Evolutionary conservation across 2,329 filamentous ascomycete species (phyloP).

Genomic region (Lojkania enalia): DNA sequence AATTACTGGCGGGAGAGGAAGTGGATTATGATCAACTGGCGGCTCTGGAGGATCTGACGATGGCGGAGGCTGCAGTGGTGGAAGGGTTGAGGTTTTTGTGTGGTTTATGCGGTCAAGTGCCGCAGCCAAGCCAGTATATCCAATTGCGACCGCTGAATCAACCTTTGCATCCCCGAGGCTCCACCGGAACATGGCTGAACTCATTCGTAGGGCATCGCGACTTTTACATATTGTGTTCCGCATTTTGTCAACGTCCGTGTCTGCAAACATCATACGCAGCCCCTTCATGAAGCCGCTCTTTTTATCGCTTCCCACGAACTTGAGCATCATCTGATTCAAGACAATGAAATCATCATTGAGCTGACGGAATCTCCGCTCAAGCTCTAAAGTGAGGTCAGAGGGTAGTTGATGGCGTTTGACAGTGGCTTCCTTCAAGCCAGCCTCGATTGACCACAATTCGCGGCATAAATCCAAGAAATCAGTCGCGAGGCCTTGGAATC

Average conservation of each 20-base stretch:
- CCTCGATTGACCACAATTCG: slow-evolving; percentile 69
- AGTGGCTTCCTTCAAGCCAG: slow-evolving; percentile 57
- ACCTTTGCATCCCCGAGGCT: slow-evolving; percentile 61
- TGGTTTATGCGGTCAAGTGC: slow-evolving; percentile 60
- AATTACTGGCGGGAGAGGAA: background rate
- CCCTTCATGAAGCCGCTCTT: slow-evolving; percentile 64
- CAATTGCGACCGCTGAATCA: slow-evolving; percentile 65
- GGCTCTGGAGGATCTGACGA: slow-evolving; percentile 36
- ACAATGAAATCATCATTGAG: slow-evolving; percentile 65
- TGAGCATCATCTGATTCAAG: slow-evolving; percentile 65
- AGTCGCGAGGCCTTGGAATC: slow-evolving; percentile 60
- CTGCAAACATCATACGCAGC: slow-evolving; percentile 58
- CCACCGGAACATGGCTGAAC: slow-evolving; percentile 67
- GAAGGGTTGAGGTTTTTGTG: slow-evolving; percentile 27
- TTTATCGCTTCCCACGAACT: slow-evolving; percentile 63
- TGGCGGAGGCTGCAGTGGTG: slow-evolving; percentile 36
- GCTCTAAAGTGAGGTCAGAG: slow-evolving; percentile 63
- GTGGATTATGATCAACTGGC: slow-evolving; percentile 17
- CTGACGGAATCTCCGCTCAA: slow-evolving; percentile 65
- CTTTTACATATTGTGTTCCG: slow-evolving; percentile 60
- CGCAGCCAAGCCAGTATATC: slow-evolving; percentile 68
- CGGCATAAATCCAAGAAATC: slow-evolving; percentile 70
- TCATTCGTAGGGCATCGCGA: slow-evolving; percentile 65
- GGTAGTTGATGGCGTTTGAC: slow-evolving; percentile 59
- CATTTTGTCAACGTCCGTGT: slow-evolving; percentile 65